A percentile compares a stretch with the other conserved stretches of the same genome.
Evolutionary conservation across 75 land plant species (phyloP).

Genomic region (Isoetes taiwanensis): DNA sequence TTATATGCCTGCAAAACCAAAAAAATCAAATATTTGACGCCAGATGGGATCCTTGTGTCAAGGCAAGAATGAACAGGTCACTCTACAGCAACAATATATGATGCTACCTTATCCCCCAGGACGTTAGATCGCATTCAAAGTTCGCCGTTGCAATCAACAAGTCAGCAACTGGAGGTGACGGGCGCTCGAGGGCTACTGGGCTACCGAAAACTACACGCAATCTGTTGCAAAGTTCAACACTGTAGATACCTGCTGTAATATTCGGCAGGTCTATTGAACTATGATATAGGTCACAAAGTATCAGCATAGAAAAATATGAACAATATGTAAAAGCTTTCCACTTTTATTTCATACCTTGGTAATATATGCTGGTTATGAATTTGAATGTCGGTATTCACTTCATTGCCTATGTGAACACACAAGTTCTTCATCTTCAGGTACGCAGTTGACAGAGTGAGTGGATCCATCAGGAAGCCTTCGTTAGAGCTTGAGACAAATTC

Average conservation of each 20-base stretch:
- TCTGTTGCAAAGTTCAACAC: slow-evolving; percentile 59
- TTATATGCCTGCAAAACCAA: slow-evolving; percentile 33
- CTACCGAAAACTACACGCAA: slow-evolving; percentile 56
- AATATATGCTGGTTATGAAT: slow-evolving; percentile 74
- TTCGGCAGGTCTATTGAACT: slow-evolving; percentile 89
- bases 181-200: slow-evolving; percentile 67
- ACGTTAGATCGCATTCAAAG: slow-evolving; percentile 67
- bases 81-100: neutral
- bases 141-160: slow-evolving; percentile 69
- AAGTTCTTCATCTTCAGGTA: slow-evolving; percentile 62
- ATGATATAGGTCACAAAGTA: slow-evolving; percentile 9
- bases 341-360: slow-evolving; percentile 42
- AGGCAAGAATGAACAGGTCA: neutral
- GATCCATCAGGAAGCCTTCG: slow-evolving; percentile 48
- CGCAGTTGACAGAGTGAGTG: slow-evolving; percentile 42
- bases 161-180: slow-evolving; percentile 59
- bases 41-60: neutral
- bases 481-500: slow-evolving; percentile 49
- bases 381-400: slow-evolving; percentile 62
- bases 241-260: slow-evolving; percentile 63
- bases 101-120: slow-evolving; percentile 56
- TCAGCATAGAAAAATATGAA: neutral
- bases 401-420: slow-evolving; percentile 45
- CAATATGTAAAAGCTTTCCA: neutral
- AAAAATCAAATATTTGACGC: neutral